These are phyloP conservation scores for Aspergillus funiculosus DNA, from an alignment of 495 filamentous ascomycete genomes.

Conservation along the genomic window DNA sequence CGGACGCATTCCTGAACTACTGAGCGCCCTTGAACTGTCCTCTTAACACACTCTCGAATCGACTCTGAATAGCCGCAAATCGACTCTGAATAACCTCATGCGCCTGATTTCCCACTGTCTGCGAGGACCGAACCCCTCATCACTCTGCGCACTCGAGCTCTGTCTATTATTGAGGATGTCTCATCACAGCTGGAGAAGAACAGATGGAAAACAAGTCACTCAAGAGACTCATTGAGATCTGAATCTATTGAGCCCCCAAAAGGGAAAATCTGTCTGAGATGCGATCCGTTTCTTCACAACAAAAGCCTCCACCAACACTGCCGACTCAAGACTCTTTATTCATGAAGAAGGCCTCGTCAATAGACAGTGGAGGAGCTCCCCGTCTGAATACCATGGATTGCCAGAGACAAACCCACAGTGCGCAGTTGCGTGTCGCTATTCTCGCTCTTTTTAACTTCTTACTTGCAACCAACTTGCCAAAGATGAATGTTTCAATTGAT, in stretches of 20 bases:
- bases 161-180: too few relatives aligned
- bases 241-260: constrained; percentile 14
- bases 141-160: too few relatives aligned
- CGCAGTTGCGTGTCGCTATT: neutral
- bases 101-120: too few relatives aligned
- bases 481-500: constrained; percentile 14
- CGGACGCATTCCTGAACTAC: too few relatives aligned
- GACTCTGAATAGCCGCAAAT: too few relatives aligned
- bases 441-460: too few relatives aligned
- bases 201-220: too few relatives aligned
- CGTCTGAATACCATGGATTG: neutral
- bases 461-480: neutral
- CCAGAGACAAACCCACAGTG: constrained; percentile 9
- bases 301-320: constrained; percentile 1
- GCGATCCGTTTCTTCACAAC: neutral
- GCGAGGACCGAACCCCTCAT: too few relatives aligned
- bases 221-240: constrained; percentile 10
- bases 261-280: constrained; percentile 8
- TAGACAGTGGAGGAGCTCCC: neutral
- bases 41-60: too few relatives aligned
- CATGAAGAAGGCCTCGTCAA: neutral
- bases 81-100: too few relatives aligned
- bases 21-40: too few relatives aligned
- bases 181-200: too few relatives aligned
- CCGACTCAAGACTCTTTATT: constrained; percentile 3